Evolutionary conservation across 441 rosid genomes (phyloP), one percentile per base, ranked within the genome.

Genomic region (Eutrema salsugineum): DNA sequence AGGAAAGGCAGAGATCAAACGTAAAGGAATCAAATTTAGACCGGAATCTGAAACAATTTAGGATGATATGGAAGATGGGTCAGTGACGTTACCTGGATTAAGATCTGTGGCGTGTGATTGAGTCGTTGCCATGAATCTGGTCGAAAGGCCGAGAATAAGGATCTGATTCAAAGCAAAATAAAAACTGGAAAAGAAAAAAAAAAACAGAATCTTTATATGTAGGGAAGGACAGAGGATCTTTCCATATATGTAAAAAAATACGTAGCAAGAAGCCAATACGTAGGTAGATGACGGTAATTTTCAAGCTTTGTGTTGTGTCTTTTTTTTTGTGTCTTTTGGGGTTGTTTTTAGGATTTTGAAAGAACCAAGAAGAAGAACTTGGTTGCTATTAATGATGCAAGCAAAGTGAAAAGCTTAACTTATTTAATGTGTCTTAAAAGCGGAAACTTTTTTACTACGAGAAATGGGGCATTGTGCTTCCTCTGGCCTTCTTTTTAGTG

Each of bases 91-190:
- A 85, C 87, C 89, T 40, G 86, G 35, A 68, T 82, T 70, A 79
- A 70, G 86, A 83, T 83, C 87, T 75, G 86, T 71, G 66, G 77
- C 73, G 73, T 73, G 85, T 73, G 86, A 76, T 78, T 81, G 85
- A 74, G 85, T 80, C 80, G 89, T 86, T 79, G 91, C 88, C 91
- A 85, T 83, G 81, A 83, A 76, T 76, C 77, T 77, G 77, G 70
- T 73, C 81, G 70, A 66, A 76, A 73, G 65, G 73, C 38, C 73
- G 60, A 44, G 58, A 79, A 70, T 60, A 63, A 80, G 75, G 78
- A 79, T 72, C 79, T 78, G 78, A 79, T 78, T 71, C 67, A 68
- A 82, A 74, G 16, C 38, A 16, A 7, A 73, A 48, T 14, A 48
- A 54, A 70, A 71, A 48, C 36, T 38, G 30, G 9, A 28, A 58